Percentiles rank a stretch among this genome's conserved stretches.
These are phyloP conservation scores for Gossypium longicalyx DNA, from an alignment of 345 rosid species.

Conservation along the genomic window DNA sequence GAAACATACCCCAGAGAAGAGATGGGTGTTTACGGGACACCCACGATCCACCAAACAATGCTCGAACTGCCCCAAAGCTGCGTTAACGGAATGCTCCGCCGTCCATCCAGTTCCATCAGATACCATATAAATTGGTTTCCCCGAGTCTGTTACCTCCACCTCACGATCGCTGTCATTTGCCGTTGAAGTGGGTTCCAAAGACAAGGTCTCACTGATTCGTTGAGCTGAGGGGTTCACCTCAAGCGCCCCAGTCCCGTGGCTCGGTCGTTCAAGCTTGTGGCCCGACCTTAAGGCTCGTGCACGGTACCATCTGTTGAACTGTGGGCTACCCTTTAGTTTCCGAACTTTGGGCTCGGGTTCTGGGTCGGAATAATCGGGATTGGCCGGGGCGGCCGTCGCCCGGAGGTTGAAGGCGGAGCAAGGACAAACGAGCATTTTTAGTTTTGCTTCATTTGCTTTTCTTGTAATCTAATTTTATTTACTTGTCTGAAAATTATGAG, in stretches of 20 bases:
- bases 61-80: conserved; percentile 90
- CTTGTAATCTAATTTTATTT: background rate
- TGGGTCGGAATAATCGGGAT: conserved; percentile 26
- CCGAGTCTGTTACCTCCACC: conserved; percentile 25
- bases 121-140: conserved; percentile 72
- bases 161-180: conserved; percentile 27
- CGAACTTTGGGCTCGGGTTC: conserved; percentile 33
- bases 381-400: conserved; percentile 27
- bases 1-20: conserved; percentile 77
- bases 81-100: conserved; percentile 78
- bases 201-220: conserved; percentile 24
- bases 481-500: background rate
- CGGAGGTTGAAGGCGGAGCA: conserved; percentile 40
- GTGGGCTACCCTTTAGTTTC: conserved; percentile 57
- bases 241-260: conserved; percentile 16
- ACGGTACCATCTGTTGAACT: conserved; percentile 80
- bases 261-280: conserved; percentile 51
- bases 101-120: conserved; percentile 99
- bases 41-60: conserved; percentile 83
- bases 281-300: conserved; percentile 78
- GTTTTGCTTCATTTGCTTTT: background rate
- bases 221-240: conserved; percentile 16
- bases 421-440: conserved; percentile 41
- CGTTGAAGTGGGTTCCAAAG: conserved; percentile 6
- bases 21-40: conserved; percentile 84